phyloP scores from a whole-genome alignment of 495 filamentous ascomycete genomes.

The Podospora australis region DNA sequence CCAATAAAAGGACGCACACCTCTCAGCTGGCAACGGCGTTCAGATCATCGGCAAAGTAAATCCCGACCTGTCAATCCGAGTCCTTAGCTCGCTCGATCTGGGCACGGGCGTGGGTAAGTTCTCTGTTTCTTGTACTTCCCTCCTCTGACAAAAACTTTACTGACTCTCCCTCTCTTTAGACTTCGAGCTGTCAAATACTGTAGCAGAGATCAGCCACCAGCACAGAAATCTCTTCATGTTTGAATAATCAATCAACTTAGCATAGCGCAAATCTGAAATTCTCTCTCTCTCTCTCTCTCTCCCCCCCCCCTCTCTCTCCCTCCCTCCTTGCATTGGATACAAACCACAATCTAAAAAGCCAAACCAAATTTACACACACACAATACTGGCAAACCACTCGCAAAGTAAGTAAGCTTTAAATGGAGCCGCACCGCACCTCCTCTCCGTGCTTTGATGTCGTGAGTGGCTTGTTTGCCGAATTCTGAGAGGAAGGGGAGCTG shows the following conservation, averaged over 20 bases:
- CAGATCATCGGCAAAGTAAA: conserved; percentile 93
- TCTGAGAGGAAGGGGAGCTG: too few species aligned
- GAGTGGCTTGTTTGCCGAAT: too few species aligned
- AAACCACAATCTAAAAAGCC: too few species aligned
- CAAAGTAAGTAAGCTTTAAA: too few species aligned
- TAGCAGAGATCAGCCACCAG: conserved; percentile 84
- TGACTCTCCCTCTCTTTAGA: conserved; percentile 45
- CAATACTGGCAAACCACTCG: too few species aligned
- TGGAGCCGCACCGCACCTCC: too few species aligned
- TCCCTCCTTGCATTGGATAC: neutral
- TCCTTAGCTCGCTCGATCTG: conserved; percentile 71
- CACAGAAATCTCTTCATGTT: conserved; percentile 59
- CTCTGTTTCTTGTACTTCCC: neutral
- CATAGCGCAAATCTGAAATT: neutral
- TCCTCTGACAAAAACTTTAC: neutral
- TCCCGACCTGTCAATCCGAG: conserved; percentile 66
- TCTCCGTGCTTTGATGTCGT: too few species aligned
- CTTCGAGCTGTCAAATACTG: conserved; percentile 68
- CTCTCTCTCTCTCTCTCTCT: neutral
- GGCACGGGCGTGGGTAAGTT: conserved; percentile 61
- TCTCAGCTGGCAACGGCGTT: conserved; percentile 69
- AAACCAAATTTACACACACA: too few species aligned
- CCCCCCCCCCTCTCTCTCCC: neutral
- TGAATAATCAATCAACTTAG: conserved; percentile 1
- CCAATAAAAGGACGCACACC: conserved; percentile 58